Evolutionary conservation across 208 protist genomes (phyloP).

Genomic region (Acanthamoeba castellanii): DNA sequence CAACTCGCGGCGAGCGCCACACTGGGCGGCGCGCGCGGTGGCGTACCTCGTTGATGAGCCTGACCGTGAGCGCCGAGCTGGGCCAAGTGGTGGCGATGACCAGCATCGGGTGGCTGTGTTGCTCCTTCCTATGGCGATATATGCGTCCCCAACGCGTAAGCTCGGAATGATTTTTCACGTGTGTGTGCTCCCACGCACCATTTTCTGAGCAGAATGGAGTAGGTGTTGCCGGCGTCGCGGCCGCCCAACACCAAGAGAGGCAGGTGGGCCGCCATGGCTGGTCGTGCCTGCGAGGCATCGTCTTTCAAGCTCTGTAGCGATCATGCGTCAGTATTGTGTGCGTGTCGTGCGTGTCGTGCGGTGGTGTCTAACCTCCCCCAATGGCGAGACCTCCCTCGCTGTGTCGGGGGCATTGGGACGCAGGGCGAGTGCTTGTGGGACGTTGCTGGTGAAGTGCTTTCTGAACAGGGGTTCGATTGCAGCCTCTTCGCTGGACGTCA

Average conservation of each 20-base stretch:
- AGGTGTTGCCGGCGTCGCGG: neutral
- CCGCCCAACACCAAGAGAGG: neutral
- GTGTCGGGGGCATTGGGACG: neutral
- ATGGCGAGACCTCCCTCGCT: too few species aligned
- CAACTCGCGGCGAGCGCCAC: too few species aligned
- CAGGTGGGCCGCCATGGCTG: neutral
- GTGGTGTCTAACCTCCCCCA: too few species aligned
- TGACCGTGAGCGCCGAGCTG: neutral
- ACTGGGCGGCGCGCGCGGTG: too few species aligned
- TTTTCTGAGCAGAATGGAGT: neutral
- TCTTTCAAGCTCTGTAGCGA: neutral
- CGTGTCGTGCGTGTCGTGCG: neutral
- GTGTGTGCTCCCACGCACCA: neutral
- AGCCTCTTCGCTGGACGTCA: neutral
- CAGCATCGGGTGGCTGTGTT: neutral
- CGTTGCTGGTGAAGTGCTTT: conserved; percentile 33
- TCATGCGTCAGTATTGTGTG: neutral
- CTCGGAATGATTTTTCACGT: neutral
- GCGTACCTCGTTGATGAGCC: neutral
- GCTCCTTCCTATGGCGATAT: neutral
- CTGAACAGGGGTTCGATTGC: neutral
- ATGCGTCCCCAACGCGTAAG: too few species aligned
- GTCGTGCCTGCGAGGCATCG: neutral
- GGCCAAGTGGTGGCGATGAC: neutral
- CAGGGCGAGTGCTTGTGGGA: neutral